These are phyloP conservation scores for Azolla pinnata DNA, from an alignment of 75 land plant species.

Conservation along the genomic window DNA sequence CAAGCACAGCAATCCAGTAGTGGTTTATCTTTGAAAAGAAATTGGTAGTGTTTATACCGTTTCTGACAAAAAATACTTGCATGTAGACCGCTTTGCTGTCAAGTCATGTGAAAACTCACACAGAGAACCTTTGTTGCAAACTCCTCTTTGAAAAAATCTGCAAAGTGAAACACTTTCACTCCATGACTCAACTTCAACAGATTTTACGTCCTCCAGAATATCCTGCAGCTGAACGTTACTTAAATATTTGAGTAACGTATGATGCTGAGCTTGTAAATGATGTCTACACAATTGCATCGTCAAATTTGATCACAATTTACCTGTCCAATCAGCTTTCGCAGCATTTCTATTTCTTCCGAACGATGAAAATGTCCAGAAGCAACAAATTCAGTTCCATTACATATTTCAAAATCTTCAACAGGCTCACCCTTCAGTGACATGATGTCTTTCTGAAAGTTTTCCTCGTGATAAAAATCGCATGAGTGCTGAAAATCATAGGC, in stretches of 20 bases:
- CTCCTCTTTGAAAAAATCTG: conserved; percentile 37
- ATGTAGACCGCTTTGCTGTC: conserved; percentile 30
- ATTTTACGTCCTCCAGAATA: conserved; percentile 1
- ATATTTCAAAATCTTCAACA: conserved; percentile 16
- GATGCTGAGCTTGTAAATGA: conserved; percentile 1
- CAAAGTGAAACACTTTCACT: conserved; percentile 21
- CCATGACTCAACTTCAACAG: not conserved
- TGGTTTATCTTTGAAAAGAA: not conserved
- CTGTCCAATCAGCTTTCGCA: conserved; percentile 38
- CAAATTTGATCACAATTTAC: no score
- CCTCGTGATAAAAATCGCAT: conserved; percentile 23
- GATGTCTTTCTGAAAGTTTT: conserved; percentile 15
- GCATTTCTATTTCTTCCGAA: conserved; percentile 18
- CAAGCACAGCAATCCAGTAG: not conserved
- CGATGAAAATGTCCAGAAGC: conserved; percentile 21
- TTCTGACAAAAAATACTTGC: conserved; percentile 48
- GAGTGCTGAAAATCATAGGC: conserved; percentile 49
- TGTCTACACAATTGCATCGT: no score
- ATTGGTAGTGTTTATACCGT: conserved; percentile 23
- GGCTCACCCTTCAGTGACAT: conserved; percentile 15
- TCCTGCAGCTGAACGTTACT: no score
- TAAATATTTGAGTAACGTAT: conserved; percentile 7
- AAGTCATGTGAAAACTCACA: conserved; percentile 53
- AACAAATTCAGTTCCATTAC: conserved; percentile 40
- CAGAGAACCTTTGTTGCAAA: conserved; percentile 48